Evolutionary conservation across 108 stramenopile species (phyloP).

Genomic region (Skeletonema menzelii): DNA sequence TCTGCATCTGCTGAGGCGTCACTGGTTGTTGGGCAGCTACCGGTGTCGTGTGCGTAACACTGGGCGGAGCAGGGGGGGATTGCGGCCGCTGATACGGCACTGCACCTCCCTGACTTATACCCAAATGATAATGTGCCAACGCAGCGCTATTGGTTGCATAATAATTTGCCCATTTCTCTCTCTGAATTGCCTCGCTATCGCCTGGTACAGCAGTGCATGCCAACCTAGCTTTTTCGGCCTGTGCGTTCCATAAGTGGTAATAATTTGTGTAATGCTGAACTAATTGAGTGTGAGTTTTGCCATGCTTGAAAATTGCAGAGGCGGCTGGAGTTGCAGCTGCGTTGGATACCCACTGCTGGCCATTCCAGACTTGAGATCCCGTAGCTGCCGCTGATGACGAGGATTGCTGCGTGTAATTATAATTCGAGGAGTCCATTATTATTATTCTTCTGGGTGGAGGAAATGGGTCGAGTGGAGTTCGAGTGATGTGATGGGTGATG

Average conservation of each 20-base stretch:
- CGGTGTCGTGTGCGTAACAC: not conserved
- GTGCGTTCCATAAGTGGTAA: slow-evolving; percentile 61
- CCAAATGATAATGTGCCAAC: slow-evolving; percentile 68
- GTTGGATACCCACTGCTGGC: slow-evolving; percentile 9
- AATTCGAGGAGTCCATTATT: not conserved
- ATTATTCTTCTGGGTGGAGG: not conserved
- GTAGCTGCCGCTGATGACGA: slow-evolving; percentile 5
- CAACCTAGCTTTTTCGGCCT: slow-evolving; percentile 20
- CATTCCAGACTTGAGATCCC: slow-evolving; percentile 11
- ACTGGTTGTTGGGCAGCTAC: slow-evolving; percentile 12
- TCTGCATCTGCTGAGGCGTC: slow-evolving; percentile 1
- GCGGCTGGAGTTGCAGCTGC: not conserved
- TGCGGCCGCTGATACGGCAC: slow-evolving; percentile 44
- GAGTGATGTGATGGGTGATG: too few relatives aligned
- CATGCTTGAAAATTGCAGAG: slow-evolving; percentile 19
- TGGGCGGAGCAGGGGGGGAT: slow-evolving; percentile 58
- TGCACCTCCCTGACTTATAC: slow-evolving; percentile 26
- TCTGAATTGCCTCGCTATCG: not conserved
- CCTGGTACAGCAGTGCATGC: not conserved
- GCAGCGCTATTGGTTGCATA: slow-evolving; percentile 55
- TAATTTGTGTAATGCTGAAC: slow-evolving; percentile 52
- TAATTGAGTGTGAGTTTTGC: slow-evolving; percentile 35
- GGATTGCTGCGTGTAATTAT: not conserved
- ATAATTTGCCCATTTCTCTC: slow-evolving; percentile 63
- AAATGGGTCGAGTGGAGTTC: too few relatives aligned